Conservation (phyloP, 1,284 basidiomycete species). For the Naganishia liquefaciens region DNA sequence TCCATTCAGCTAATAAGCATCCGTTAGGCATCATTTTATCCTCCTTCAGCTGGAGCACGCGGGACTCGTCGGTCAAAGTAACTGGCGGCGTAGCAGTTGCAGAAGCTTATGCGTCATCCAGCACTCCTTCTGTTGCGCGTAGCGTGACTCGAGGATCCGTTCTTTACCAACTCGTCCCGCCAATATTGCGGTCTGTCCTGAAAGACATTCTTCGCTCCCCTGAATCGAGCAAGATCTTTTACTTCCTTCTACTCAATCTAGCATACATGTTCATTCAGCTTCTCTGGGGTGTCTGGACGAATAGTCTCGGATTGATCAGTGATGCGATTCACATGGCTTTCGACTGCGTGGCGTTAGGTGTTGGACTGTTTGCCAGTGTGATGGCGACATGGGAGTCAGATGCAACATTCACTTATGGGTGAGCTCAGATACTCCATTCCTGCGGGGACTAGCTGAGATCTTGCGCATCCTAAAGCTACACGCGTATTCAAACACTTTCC, state of each 20-base stretch:
- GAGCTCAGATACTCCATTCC: constrained; percentile 38
- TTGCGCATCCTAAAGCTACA: constrained; percentile 64
- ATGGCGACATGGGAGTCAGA: constrained; percentile 98
- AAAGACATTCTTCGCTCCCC: constrained; percentile 27
- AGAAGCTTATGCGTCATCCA: constrained; percentile 9
- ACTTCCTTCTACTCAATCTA: constrained; percentile 92
- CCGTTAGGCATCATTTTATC: constrained; percentile 14
- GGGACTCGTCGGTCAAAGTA: too few relatives aligned
- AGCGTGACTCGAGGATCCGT: background rate
- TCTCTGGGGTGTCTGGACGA: constrained; percentile 96
- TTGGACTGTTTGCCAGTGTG: constrained; percentile 92
- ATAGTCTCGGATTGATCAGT: constrained; percentile 92
- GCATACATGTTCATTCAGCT: constrained; percentile 95
- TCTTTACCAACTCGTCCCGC: constrained; percentile 16
- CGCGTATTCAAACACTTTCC: constrained; percentile 96
- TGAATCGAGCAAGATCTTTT: constrained; percentile 93
- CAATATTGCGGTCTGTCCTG: constrained; percentile 15
- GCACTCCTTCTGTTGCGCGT: background rate
- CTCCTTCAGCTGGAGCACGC: background rate
- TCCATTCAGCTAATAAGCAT: background rate
- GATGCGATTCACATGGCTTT: constrained; percentile 99
- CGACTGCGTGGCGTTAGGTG: constrained; percentile 95
- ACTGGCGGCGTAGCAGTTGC: constrained; percentile 2
- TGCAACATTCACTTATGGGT: constrained; percentile 93
- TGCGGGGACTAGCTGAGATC: background rate